Conservation (phyloP, 805 yeast species). For the Zygoascus ofunaensis region DNA sequence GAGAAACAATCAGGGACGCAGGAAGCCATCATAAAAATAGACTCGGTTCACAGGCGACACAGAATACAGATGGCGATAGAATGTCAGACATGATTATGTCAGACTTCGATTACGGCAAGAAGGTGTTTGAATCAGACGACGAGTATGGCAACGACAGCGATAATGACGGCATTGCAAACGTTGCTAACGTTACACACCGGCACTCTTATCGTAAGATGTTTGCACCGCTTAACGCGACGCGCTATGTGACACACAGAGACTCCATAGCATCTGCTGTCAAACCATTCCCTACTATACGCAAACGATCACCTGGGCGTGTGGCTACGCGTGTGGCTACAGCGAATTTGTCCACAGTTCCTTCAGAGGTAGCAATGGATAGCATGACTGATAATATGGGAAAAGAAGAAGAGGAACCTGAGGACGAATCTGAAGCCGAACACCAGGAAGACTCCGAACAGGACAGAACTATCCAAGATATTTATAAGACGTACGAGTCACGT, state of each 20-base stretch:
- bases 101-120: neutral
- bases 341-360: constrained; percentile 2
- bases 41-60: neutral
- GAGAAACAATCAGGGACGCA: neutral
- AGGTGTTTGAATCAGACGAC: constrained; percentile 1
- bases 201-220: neutral
- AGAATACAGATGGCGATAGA: neutral
- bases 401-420: constrained; percentile 2
- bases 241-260: constrained; percentile 2
- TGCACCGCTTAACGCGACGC: neutral
- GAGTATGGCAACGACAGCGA: constrained; percentile 2
- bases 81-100: constrained; percentile 3
- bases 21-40: neutral
- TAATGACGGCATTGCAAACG: constrained; percentile 5
- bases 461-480: constrained; percentile 2
- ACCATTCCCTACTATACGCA: neutral
- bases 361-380: constrained; percentile 1
- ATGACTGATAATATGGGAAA: constrained; percentile 2
- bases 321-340: neutral
- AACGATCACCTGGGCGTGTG: neutral
- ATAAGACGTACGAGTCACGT: neutral
- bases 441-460: constrained; percentile 7
- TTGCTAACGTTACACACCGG: constrained; percentile 2
- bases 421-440: constrained; percentile 3
- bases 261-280: constrained; percentile 1